Conservation (phyloP, 148 eudicot genomes). For the Rhododendron ovatum region DNA sequence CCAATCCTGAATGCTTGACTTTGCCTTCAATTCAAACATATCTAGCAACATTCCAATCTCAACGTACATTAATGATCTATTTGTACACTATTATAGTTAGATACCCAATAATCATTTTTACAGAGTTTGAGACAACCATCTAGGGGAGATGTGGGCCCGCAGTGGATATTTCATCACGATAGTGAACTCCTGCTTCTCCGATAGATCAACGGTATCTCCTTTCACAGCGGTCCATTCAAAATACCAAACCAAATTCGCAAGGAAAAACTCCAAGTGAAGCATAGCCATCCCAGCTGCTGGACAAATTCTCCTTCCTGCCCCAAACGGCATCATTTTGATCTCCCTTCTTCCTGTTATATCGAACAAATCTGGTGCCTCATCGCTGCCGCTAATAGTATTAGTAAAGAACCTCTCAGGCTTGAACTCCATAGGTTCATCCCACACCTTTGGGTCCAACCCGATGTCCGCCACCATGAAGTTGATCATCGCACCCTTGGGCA, state of each 20-base stretch:
- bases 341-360: slow-evolving; percentile 60
- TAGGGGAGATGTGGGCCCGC: slow-evolving; percentile 29
- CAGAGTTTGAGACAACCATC: too few species aligned
- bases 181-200: slow-evolving; percentile 57
- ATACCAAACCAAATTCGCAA: slow-evolving; percentile 62
- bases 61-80: not conserved
- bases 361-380: slow-evolving; percentile 4
- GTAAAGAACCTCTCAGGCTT: slow-evolving; percentile 58
- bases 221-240: slow-evolving; percentile 44
- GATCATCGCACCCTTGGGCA: slow-evolving; percentile 38
- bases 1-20: too few species aligned
- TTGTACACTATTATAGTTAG: not conserved
- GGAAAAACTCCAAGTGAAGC: slow-evolving; percentile 63
- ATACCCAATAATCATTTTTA: not conserved
- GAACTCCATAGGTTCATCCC: slow-evolving; percentile 65
- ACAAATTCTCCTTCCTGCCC: slow-evolving; percentile 67
- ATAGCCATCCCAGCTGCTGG: slow-evolving; percentile 47
- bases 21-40: too few species aligned
- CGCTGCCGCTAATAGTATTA: not conserved
- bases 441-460: slow-evolving; percentile 57
- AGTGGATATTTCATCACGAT: slow-evolving; percentile 60
- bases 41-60: not conserved
- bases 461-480: slow-evolving; percentile 66
- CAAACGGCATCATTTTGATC: slow-evolving; percentile 81
- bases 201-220: slow-evolving; percentile 46